Base-by-base conservation (phyloP, 306 rosid species). In the Medicago lupulina region DNA sequence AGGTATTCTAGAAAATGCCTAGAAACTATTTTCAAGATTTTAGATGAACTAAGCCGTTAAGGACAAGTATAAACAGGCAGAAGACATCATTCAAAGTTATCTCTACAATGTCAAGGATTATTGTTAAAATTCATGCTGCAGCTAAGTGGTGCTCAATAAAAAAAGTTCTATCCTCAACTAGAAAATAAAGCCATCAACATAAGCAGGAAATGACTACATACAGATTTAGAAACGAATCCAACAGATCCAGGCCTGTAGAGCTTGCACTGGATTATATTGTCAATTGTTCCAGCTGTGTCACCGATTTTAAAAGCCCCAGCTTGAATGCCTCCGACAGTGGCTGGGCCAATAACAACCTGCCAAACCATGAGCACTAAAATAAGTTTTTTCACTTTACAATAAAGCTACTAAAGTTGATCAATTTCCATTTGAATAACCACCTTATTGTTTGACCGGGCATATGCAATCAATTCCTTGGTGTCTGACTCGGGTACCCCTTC, bases 251-350 rank as follows among this genome's bases (percentile, higher is more conserved):
- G 99, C 86, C 99, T 96, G 92, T 92, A 92, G 63, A 96, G 85
- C 88, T 96, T 92, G 99, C 96, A 88, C 1, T 89, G 96, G 81
- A 92, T 86, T 59, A 92, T 88, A 82, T 96, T 96, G 77, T 96
- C 99, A 71, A 96, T 96, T 54, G 97, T 96, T 85, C 99, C 99
- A 57, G 99, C 99, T 46, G 98, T 96, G 85, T 96, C 99, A 74
- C 99, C 99, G 19, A 96, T 96, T 92, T 92, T 96, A 86, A 96
- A 96, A 73, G 99, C 99, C 51, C 98, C 99, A 6, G 98, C 99
- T 87, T 96, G 99, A 83, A 96, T 89, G 59, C 99, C 99, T 80
- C 99, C 99, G 77, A 96, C 98, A 21, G 99, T 96, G 46, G 99
- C 99, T 67, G 98, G 99, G 70, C 99, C 97, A 82, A 96, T 82